A percentile compares a stretch with the other conserved stretches of the same genome.
Conservation (phyloP, 345 rosid genomes). For the Trapa incisa region DNA sequence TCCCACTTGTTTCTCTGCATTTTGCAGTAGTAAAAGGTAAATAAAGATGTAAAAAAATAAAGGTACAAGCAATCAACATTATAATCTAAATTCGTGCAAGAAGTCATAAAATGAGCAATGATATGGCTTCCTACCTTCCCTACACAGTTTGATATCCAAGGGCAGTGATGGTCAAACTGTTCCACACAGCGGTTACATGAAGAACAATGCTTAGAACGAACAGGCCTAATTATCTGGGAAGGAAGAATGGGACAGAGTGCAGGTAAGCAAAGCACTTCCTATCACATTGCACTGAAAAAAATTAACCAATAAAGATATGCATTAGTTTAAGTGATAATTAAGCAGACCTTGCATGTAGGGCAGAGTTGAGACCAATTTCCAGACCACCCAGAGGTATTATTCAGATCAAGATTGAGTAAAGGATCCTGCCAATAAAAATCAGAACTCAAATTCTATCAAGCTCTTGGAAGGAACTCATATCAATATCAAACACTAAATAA, state of each 20-base stretch:
- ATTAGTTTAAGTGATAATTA: conserved; percentile 6
- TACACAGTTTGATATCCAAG: conserved; percentile 98
- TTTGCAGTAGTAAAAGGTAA: conserved; percentile 5
- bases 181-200: conserved; percentile 76
- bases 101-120: not conserved
- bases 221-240: conserved; percentile 79
- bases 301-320: not conserved
- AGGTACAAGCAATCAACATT: not conserved
- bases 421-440: conserved; percentile 45
- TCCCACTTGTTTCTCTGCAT: conserved; percentile 83
- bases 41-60: not conserved
- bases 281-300: not conserved
- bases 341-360: conserved; percentile 93
- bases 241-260: not conserved
- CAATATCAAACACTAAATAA: not conserved
- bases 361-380: conserved; percentile 99
- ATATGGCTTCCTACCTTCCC: conserved; percentile 59
- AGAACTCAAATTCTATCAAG: not conserved
- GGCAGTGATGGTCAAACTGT: conserved; percentile 98
- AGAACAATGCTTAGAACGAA: conserved; percentile 93
- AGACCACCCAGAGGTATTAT: conserved; percentile 51
- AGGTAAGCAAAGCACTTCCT: conserved; percentile 8
- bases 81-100: not conserved
- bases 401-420: conserved; percentile 52
- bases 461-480: not conserved